These are phyloP conservation scores for Musa balbisiana DNA, from an alignment of 202 grass and related monocot species.

Conservation along the genomic window DNA sequence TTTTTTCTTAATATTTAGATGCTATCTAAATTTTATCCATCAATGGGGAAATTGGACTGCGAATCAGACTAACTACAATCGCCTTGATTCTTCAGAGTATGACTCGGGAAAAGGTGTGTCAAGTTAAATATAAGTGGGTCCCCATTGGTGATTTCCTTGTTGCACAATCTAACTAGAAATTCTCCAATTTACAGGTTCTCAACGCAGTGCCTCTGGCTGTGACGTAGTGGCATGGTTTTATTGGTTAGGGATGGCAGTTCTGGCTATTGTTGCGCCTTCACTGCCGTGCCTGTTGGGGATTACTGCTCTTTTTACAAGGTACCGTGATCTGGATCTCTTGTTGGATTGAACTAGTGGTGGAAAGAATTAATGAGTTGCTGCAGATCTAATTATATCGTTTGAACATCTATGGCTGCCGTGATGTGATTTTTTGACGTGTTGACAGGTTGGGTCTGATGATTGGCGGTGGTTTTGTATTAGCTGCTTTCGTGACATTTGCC, in stretches of 20 bases:
- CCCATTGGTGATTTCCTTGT: neutral
- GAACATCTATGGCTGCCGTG: neutral
- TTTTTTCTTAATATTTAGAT: conserved; percentile 71
- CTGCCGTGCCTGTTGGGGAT: conserved; percentile 57
- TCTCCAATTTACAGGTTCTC: conserved; percentile 44
- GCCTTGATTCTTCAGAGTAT: conserved; percentile 35
- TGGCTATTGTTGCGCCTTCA: conserved; percentile 51
- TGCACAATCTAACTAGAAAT: conserved; percentile 1
- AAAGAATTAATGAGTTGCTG: neutral
- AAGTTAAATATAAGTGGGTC: conserved; percentile 28
- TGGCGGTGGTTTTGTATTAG: conserved; percentile 54
- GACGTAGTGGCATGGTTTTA: conserved; percentile 44
- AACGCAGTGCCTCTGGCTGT: conserved; percentile 42
- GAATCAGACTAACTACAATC: conserved; percentile 36
- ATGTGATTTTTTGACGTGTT: neutral
- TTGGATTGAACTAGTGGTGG: conserved; percentile 1
- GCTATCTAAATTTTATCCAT: conserved; percentile 55
- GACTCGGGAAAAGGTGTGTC: conserved; percentile 47
- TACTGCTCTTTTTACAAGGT: conserved; percentile 83
- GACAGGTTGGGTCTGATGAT: conserved; percentile 84
- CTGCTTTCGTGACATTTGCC: conserved; percentile 68
- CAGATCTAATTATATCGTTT: neutral
- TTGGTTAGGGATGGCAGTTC: conserved; percentile 62
- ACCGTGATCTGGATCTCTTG: conserved; percentile 12
- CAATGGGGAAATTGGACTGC: conserved; percentile 53